phyloP scores from a whole-genome alignment of 345 rosid species.

The Fremontodendron californicum region DNA sequence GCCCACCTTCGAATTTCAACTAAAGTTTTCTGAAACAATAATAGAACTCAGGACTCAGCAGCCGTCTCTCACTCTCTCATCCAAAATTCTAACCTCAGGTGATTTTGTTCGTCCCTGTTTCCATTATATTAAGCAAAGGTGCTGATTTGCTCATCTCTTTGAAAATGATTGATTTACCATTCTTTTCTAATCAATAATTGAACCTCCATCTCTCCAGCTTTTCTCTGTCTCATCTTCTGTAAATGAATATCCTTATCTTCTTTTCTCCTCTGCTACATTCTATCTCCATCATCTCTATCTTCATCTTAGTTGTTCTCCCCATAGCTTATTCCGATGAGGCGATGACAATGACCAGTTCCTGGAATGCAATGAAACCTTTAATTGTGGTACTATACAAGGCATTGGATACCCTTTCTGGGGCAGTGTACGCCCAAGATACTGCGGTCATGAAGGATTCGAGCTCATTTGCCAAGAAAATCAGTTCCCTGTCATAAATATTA shows the following conservation, averaged over 20 bases:
- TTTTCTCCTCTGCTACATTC: not conserved
- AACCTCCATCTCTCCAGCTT: not conserved
- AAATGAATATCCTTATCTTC: constrained; percentile 11
- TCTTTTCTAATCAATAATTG: not conserved
- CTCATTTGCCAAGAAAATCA: constrained; percentile 23
- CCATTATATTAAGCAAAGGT: not conserved
- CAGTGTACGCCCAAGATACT: constrained; percentile 10
- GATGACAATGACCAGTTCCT: constrained; percentile 17
- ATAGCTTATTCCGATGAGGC: constrained; percentile 15
- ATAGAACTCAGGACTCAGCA: not conserved
- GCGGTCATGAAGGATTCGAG: constrained; percentile 36
- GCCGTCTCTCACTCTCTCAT: not conserved
- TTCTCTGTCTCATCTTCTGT: not conserved
- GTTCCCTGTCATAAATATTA: not conserved
- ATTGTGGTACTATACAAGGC: constrained; percentile 30
- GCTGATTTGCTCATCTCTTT: not conserved
- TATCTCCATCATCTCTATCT: constrained; percentile 7
- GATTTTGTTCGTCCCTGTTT: not conserved
- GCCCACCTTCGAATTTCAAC: not conserved
- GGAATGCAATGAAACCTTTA: constrained; percentile 19
- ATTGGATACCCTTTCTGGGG: constrained; percentile 58
- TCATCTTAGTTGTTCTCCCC: constrained; percentile 24
- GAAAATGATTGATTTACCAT: not conserved
- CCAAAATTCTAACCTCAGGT: not conserved
- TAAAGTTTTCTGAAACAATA: not conserved